Evolutionary conservation across 2,329 filamentous ascomycete genomes (phyloP).

Genomic region (Nothomitra cinnamomea): DNA sequence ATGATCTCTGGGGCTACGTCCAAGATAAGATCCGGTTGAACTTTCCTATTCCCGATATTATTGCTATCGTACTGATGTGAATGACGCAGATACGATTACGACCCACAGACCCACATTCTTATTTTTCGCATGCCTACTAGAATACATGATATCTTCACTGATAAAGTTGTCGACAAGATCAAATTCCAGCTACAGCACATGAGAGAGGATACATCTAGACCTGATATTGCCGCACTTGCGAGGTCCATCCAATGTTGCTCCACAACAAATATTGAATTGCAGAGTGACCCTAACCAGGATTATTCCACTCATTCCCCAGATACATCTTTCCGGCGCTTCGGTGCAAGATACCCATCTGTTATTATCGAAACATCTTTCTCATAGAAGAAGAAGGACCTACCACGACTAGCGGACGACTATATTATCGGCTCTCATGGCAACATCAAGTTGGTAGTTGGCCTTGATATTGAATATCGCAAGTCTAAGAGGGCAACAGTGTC

Average conservation of each 20-base stretch:
- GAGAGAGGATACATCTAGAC: not conserved
- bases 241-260: not conserved
- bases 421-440: constrained; percentile 1
- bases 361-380: constrained; percentile 4
- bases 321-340: not conserved
- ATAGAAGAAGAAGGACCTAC: constrained; percentile 1
- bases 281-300: not conserved
- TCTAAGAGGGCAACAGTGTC: constrained; percentile 4
- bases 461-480: constrained; percentile 4
- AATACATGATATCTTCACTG: not conserved
- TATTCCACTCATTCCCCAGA: not conserved
- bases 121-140: not conserved
- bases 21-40: too few species aligned
- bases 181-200: not conserved
- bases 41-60: not conserved
- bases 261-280: not conserved
- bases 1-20: too few species aligned
- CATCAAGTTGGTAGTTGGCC: constrained; percentile 1
- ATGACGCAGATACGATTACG: not conserved
- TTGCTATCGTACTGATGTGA: not conserved
- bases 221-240: not conserved
- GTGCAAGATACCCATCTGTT: too few species aligned
- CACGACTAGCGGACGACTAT: constrained; percentile 4
- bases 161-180: not conserved
- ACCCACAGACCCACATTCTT: not conserved